Base-by-base conservation (phyloP, 371 early-diverging fungal genomes). In the Encephalitozoon hellem region DNA sequence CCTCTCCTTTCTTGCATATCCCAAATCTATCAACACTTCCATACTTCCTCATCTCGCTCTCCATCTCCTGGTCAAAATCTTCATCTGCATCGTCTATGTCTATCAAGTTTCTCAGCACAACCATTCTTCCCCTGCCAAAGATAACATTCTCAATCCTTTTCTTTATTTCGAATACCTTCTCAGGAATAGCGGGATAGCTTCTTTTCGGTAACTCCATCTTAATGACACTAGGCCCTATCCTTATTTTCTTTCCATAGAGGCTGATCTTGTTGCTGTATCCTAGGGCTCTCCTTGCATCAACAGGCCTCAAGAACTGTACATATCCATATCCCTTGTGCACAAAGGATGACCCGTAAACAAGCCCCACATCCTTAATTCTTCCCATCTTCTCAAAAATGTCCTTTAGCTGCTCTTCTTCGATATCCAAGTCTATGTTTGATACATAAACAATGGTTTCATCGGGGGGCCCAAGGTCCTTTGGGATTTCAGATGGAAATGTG, bases 321-420 rank as follows among this genome's bases (percentile, higher is more conserved):
- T 63, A 72, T 59, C 43, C 63, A 26, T 63, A 63, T 25, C 72
- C 72, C 18, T 43, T 63, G 39, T 72, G 64, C n/a, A 34, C 9
- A 18, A 39, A 52, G 11, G 34, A 41, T 23, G 23, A 21, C 21
- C 47, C 51, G 47, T 39, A 72, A 2, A n/a, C 30, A 28, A 72
- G 21, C 12, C 39, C 43, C 2, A 72, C 28, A 6, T 18, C 15
- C 32, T 72, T 34, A 12, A 63, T 39, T 18, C 49, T n/a, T 11
- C 70, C 70, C 18, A 70, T 39, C 52, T 43, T 39, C 11, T 5
- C 15, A 23, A 72, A 72, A 9, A 72, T 25, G 9, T 63, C 47
- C 8, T 34, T 18, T 3, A 72, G 38, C n/a, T 64, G 43, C 4
- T 55, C 64, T 47, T 59, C 45, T 8, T 45, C 39, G 9, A 72